Evolutionary conservation across 257 asterid genomes (phyloP).

Genomic region (Ehretia macrophylla): DNA sequence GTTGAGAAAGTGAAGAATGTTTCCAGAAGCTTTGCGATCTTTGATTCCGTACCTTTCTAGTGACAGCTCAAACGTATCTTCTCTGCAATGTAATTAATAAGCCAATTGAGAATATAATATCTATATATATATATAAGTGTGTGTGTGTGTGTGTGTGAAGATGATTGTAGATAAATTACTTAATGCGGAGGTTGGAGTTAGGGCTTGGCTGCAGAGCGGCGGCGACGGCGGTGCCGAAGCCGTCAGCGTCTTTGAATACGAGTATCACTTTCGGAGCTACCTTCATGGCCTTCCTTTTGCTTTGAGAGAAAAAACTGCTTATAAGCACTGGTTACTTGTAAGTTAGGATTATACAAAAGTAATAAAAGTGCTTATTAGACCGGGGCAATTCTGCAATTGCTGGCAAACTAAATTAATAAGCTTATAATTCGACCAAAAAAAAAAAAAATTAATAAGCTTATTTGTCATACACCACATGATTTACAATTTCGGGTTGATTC

Average conservation of each 20-base stretch:
- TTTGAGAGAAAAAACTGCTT: background rate
- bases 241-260: slow-evolving; percentile 54
- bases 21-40: slow-evolving; percentile 51
- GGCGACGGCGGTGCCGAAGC: slow-evolving; percentile 47
- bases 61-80: slow-evolving; percentile 53
- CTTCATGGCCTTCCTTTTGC: slow-evolving; percentile 30
- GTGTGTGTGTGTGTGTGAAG: too few relatives aligned
- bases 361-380: too few relatives aligned
- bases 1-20: slow-evolving; percentile 45
- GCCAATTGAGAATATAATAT: background rate
- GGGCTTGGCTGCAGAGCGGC: slow-evolving; percentile 49
- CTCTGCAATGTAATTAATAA: slow-evolving; percentile 32
- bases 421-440: too few relatives aligned
- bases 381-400: too few relatives aligned
- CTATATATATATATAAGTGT: too few relatives aligned
- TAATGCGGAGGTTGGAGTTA: slow-evolving; percentile 28
- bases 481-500: too few relatives aligned
- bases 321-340: too few relatives aligned
- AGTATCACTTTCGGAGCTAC: slow-evolving; percentile 55
- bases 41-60: slow-evolving; percentile 60
- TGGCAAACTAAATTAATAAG: too few relatives aligned
- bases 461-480: too few relatives aligned
- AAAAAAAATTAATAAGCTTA: too few relatives aligned
- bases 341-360: too few relatives aligned
- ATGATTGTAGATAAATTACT: slow-evolving; percentile 30